phyloP scores from a whole-genome alignment of 2,329 filamentous ascomycete species.

The Pestalotiopsis fici region DNA sequence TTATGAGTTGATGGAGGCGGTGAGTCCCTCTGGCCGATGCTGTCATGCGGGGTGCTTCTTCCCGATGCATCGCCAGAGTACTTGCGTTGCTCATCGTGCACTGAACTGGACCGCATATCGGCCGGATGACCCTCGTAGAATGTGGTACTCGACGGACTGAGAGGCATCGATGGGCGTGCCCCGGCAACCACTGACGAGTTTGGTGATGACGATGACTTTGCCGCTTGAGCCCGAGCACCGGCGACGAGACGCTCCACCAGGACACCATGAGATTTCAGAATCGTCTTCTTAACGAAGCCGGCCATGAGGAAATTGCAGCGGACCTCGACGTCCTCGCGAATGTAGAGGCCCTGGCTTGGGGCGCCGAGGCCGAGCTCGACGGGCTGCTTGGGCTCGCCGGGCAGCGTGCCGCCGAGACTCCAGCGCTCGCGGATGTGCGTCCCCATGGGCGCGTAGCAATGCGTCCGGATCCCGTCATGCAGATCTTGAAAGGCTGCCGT shows the following conservation, averaged over 20 bases:
- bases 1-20: neutral
- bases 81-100: neutral
- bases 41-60: neutral
- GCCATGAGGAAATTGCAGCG: slow-evolving; percentile 77
- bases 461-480: slow-evolving; percentile 73
- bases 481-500: slow-evolving; percentile 80
- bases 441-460: slow-evolving; percentile 80
- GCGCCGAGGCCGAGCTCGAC: slow-evolving; percentile 67
- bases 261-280: slow-evolving; percentile 72
- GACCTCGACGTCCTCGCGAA: slow-evolving; percentile 85
- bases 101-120: neutral
- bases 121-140: neutral
- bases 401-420: slow-evolving; percentile 71
- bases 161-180: slow-evolving; percentile 62
- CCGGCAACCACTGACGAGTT: slow-evolving; percentile 37
- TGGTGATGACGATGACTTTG: neutral
- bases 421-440: slow-evolving; percentile 79
- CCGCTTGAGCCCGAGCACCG: slow-evolving; percentile 11
- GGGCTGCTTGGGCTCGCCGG: slow-evolving; percentile 67
- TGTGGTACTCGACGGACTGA: slow-evolving; percentile 50
- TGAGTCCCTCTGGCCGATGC: neutral
- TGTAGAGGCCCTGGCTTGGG: slow-evolving; percentile 71
- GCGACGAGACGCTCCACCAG: slow-evolving; percentile 65
- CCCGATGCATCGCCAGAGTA: neutral
- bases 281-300: slow-evolving; percentile 77